Percentiles rank a stretch among this genome's conserved stretches.
phyloP scores from a whole-genome alignment of 2,329 filamentous ascomycete genomes.

The Colletotrichum siamense region DNA sequence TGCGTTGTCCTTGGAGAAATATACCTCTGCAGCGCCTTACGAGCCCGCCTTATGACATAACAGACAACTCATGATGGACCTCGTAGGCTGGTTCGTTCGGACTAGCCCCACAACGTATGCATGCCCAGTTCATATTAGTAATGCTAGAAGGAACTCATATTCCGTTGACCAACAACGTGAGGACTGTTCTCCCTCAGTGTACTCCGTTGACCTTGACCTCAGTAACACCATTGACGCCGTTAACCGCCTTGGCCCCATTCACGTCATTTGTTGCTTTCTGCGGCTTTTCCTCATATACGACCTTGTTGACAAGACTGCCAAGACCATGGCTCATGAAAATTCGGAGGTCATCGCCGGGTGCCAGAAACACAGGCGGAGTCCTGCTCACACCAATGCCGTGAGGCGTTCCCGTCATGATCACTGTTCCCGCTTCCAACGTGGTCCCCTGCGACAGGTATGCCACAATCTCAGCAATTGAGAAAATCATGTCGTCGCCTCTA shows the following conservation, averaged over 20 bases:
- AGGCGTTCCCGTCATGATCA: conserved; percentile 33
- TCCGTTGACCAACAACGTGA: background rate
- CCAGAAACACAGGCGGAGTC: conserved; percentile 23
- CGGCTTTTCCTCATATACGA: conserved; percentile 10
- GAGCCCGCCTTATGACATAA: background rate
- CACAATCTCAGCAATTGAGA: conserved; percentile 32
- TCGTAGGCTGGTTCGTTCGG: background rate
- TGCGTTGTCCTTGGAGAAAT: background rate
- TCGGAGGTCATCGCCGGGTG: conserved; percentile 17
- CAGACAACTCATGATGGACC: rapidly evolving
- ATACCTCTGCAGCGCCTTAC: background rate
- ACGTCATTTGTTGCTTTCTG: background rate
- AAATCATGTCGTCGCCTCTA: conserved; percentile 29
- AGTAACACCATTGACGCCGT: conserved; percentile 1
- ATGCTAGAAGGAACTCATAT: background rate
- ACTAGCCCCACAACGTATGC: background rate
- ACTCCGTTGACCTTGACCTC: background rate
- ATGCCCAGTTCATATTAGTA: background rate
- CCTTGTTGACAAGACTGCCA: conserved; percentile 26
- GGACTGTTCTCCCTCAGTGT: background rate
- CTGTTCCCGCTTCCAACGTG: conserved; percentile 29
- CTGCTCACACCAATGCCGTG: conserved; percentile 26
- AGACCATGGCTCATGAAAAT: conserved; percentile 25
- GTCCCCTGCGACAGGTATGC: conserved; percentile 28
- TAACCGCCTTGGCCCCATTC: background rate